These are phyloP conservation scores for Apiospora phragmitis DNA, from an alignment of 2,329 filamentous ascomycete species.

Conservation along the genomic window DNA sequence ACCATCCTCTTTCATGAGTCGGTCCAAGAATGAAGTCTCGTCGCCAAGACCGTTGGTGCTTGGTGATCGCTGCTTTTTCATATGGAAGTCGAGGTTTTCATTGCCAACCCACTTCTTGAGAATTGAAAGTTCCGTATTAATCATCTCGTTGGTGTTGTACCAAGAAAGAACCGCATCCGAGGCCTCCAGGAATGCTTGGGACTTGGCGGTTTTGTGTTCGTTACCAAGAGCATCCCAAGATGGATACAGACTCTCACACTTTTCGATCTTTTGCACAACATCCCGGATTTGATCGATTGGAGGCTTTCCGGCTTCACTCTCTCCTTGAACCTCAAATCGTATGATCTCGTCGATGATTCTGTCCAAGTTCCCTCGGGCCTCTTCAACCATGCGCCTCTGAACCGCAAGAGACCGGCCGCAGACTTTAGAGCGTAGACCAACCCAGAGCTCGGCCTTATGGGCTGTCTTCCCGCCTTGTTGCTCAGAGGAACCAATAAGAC, in stretches of 20 bases:
- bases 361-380: conserved; percentile 73
- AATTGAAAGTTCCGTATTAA: conserved; percentile 90
- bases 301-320: conserved; percentile 86
- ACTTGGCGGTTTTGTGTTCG: conserved; percentile 76
- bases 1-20: conserved; percentile 93
- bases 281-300: conserved; percentile 87
- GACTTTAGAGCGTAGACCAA: conserved; percentile 79
- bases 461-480: conserved; percentile 60
- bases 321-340: conserved; percentile 90
- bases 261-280: conserved; percentile 87
- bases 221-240: conserved; percentile 72
- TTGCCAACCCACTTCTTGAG: conserved; percentile 97
- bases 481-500: conserved; percentile 76
- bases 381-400: conserved; percentile 85
- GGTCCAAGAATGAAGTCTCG: conserved; percentile 90
- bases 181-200: conserved; percentile 75
- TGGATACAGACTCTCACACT: conserved; percentile 82
- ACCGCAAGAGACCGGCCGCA: conserved; percentile 83
- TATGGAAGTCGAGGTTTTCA: conserved; percentile 86
- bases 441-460: conserved; percentile 80
- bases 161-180: conserved; percentile 90
- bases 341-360: conserved; percentile 83
- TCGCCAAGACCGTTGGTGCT: conserved; percentile 76
- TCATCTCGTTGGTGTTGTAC: conserved; percentile 96
- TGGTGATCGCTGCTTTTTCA: conserved; percentile 68